phyloP scores from a whole-genome alignment of 2,329 filamentous ascomycete genomes.

The Cytospora chrysosperma region DNA sequence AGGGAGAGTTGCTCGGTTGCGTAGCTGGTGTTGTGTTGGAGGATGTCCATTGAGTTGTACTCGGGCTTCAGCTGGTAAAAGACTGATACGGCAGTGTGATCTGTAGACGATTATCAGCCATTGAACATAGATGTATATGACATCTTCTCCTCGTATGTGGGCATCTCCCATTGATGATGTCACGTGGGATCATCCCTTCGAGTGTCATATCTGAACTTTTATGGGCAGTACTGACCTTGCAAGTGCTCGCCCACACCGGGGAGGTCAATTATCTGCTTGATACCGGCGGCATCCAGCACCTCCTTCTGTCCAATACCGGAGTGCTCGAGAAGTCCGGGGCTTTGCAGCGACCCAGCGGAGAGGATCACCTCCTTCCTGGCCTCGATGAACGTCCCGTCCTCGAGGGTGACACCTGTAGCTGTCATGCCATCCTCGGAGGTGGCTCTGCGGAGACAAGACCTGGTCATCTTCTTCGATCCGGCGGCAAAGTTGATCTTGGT shows the following conservation, averaged over 20 bases:
- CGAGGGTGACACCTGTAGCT: constrained; percentile 30
- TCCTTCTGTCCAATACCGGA: constrained; percentile 40
- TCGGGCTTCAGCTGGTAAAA: constrained; percentile 31
- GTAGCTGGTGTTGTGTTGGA: constrained; percentile 34
- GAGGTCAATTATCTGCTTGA: constrained; percentile 42
- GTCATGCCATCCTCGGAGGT: constrained; percentile 14
- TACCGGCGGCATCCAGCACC: constrained; percentile 42
- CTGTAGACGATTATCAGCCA: constrained; percentile 50
- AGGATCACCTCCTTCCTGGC: constrained; percentile 44
- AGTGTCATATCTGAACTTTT: too few relatives aligned
- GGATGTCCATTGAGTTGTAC: constrained; percentile 34
- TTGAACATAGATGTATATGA: constrained; percentile 21
- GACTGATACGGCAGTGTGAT: constrained; percentile 28
- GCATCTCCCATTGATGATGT: too few relatives aligned
- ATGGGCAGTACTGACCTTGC: constrained; percentile 42
- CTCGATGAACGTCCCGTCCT: constrained; percentile 31
- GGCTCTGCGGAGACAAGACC: too few relatives aligned
- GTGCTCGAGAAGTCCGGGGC: constrained; percentile 36
- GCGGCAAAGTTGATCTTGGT: constrained; percentile 38
- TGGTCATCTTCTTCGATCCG: constrained; percentile 16
- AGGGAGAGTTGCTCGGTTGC: constrained; percentile 40
- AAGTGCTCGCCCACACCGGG: constrained; percentile 49
- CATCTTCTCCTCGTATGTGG: constrained; percentile 19
- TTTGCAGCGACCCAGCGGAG: constrained; percentile 43
- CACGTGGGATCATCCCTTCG: too few relatives aligned